Evolutionary conservation across 1,284 basidiomycete genomes (phyloP), one percentile per base, ranked within the genome.

Genomic region (Irpex sp.): DNA sequence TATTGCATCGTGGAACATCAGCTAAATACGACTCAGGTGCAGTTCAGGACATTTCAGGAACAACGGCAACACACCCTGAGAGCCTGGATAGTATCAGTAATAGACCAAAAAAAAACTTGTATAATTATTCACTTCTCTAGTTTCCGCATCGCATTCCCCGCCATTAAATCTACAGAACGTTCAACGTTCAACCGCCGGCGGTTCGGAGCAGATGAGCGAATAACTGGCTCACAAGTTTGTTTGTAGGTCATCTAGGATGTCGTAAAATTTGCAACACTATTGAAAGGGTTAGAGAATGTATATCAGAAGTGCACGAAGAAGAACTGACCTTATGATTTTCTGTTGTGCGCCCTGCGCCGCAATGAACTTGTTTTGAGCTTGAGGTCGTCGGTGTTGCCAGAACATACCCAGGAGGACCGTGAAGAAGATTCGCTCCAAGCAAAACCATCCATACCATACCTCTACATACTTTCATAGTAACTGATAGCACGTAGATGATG

Each of bases 1-100:
- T 76, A 19, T 51, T 17, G 77, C 77, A 62, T 79, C 76, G 68
- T 78, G 76, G 72, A 78, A 77, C 68, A 64, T 26, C 66, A 64
- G 35, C 68, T 63, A 50, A 17, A 66, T 56, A 11, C 37, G 36
- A 59, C 2, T 13, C 21, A 26, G 26, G 26, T 26, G 26, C 26
- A 26, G 26, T 4, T 26, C 26, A 26, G 2, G 26, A 26, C 26
- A 4, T 26, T 26, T 26, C 26, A 26, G 26, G 26, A 26, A 26
- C 3, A 26, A 26, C 26, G 26, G 26, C 3, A 35, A 58, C 58
- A 54, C 8, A 59, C 58, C 26, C 80, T 75, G 37, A 81, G 67
- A n/a, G 78, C 72, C 62, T 47, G 19, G 1, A 19, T 7, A 8
- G 13, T 31, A 39, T 46, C 31, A 43, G 39, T 1, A 21, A 49